A percentile compares a stretch with the other conserved stretches of the same genome.
phyloP scores from a whole-genome alignment of 331 rosid genomes.

The Pyrus hybrid region DNA sequence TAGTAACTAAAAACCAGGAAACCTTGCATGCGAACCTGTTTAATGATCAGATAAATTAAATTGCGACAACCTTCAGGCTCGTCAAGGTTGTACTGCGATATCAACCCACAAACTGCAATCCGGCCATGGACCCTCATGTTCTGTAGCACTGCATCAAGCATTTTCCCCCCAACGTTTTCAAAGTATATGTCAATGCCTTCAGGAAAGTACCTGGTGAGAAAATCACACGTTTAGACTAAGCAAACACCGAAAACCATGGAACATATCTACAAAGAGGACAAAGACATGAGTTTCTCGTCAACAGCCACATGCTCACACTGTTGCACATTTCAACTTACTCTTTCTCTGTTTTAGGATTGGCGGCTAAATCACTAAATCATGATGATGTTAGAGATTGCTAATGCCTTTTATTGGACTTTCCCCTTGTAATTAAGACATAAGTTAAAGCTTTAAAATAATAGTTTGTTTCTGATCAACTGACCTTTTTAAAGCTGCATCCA shows the following conservation, averaged over 20 bases:
- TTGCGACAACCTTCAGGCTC: slow-evolving; percentile 12
- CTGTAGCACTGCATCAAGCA: slow-evolving; percentile 19
- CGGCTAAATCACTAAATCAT: neutral
- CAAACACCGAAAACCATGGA: neutral
- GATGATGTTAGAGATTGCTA: neutral
- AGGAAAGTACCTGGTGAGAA: slow-evolving; percentile 7
- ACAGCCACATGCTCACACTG: neutral
- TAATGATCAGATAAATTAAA: neutral
- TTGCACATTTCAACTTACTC: neutral
- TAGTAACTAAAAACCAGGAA: neutral
- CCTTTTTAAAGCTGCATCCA: slow-evolving; percentile 18
- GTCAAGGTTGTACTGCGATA: slow-evolving; percentile 23
- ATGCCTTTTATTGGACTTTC: no score
- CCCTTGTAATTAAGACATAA: neutral
- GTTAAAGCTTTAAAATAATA: neutral
- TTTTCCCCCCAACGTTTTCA: slow-evolving; percentile 26
- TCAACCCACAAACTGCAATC: slow-evolving; percentile 23
- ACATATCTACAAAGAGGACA: neutral
- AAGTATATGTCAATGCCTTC: slow-evolving; percentile 21
- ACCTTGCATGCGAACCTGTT: slow-evolving; percentile 1
- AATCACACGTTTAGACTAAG: neutral
- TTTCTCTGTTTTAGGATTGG: neutral
- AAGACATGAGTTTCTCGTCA: neutral
- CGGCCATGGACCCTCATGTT: slow-evolving; percentile 17
- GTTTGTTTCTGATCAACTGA: neutral